These are phyloP conservation scores for Lagerstroemia speciosa DNA, from an alignment of 345 rosid genomes.

Conservation along the genomic window DNA sequence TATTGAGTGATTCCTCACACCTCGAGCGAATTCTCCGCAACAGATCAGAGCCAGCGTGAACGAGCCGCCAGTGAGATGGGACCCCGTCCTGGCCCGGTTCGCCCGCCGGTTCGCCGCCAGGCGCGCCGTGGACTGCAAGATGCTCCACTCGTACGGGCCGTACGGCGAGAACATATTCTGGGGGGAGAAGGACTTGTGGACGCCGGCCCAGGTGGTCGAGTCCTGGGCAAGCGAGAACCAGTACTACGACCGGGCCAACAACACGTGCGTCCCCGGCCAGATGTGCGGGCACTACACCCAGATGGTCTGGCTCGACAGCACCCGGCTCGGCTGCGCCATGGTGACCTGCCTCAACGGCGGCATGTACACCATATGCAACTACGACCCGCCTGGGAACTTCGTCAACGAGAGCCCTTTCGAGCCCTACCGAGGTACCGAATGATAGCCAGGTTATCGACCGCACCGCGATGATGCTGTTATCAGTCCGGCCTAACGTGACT, in stretches of 20 bases:
- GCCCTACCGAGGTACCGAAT: not conserved
- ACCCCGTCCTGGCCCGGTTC: conserved; percentile 18
- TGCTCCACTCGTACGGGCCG: conserved; percentile 29
- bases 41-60: conserved; percentile 13
- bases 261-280: conserved; percentile 15
- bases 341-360: conserved; percentile 21
- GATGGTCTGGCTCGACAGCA: conserved; percentile 30
- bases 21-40: too few relatives aligned
- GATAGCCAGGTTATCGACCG: not conserved
- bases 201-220: conserved; percentile 20
- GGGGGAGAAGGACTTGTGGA: conserved; percentile 26
- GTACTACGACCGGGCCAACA: conserved; percentile 12
- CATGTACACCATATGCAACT: conserved; percentile 23
- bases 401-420: conserved; percentile 28
- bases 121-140: conserved; percentile 19
- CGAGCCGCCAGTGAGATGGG: conserved; percentile 30
- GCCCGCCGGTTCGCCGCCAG: conserved; percentile 15
- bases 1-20: too few relatives aligned
- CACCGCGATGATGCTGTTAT: too few relatives aligned
- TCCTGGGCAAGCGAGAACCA: conserved; percentile 29
- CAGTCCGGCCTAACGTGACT: too few relatives aligned
- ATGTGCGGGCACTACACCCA: conserved; percentile 56
- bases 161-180: conserved; percentile 51
- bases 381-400: conserved; percentile 41
- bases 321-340: conserved; percentile 31